A percentile compares a stretch with the other conserved stretches of the same genome.
Evolutionary conservation across 192 early-diverging fungal genomes (phyloP).

Genomic region (Entomortierella beljakovae): DNA sequence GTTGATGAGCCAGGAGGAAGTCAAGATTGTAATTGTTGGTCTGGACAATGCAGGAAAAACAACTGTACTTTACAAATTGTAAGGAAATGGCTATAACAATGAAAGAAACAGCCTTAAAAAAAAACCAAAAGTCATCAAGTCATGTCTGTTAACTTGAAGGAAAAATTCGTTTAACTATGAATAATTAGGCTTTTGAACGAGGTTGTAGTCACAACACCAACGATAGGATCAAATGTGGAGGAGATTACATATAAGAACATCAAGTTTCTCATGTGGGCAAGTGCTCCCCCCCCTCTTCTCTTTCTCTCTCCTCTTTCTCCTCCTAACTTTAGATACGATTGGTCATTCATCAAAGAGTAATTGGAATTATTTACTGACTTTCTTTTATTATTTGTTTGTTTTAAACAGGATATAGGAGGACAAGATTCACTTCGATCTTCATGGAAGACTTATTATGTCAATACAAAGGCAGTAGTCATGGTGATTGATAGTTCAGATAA

Average conservation of each 20-base stretch:
- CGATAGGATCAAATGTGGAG: constrained; percentile 79
- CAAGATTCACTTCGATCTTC: constrained; percentile 72
- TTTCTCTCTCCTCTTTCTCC: neutral
- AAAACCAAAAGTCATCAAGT: too few relatives aligned
- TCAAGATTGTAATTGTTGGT: constrained; percentile 79
- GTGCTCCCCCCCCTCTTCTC: constrained; percentile 27
- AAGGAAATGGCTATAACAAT: constrained; percentile 7
- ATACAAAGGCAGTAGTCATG: constrained; percentile 78
- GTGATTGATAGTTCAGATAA: constrained; percentile 78
- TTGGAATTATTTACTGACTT: neutral
- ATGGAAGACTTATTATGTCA: constrained; percentile 76
- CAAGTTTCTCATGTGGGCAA: constrained; percentile 78
- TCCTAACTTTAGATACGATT: neutral
- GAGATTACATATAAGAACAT: constrained; percentile 77
- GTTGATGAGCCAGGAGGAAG: constrained; percentile 69
- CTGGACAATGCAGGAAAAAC: constrained; percentile 82
- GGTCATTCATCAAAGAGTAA: neutral
- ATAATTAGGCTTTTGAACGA: constrained; percentile 64
- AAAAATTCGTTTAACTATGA: neutral
- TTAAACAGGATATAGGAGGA: constrained; percentile 65
- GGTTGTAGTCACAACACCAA: constrained; percentile 74
- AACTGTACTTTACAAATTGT: constrained; percentile 72
- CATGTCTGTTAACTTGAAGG: neutral
- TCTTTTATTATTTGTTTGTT: neutral
- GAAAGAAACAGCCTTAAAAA: too few relatives aligned